A percentile compares a stretch with the other conserved stretches of the same genome.
Conservation (phyloP, 345 rosid species). For the Crucihimalaya himalaica region DNA sequence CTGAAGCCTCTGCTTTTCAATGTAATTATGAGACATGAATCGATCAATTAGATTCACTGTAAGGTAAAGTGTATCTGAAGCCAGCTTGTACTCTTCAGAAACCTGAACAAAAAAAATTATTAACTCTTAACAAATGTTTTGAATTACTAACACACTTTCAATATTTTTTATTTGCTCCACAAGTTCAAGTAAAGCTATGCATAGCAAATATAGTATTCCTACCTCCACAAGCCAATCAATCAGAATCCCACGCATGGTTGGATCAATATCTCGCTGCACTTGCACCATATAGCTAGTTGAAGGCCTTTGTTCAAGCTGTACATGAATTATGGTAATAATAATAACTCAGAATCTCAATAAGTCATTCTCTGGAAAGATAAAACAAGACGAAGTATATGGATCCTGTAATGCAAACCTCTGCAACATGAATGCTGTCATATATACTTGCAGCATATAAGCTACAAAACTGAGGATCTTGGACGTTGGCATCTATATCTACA, state of each 20-base stretch:
- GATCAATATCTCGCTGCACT: conserved; percentile 65
- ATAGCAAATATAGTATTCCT: not conserved
- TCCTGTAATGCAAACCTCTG: conserved; percentile 62
- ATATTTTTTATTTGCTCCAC: not conserved
- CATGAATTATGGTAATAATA: not conserved
- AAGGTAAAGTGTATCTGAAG: conserved; percentile 78
- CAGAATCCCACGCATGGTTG: conserved; percentile 79
- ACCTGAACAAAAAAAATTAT: conserved; percentile 51
- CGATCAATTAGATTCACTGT: conserved; percentile 75
- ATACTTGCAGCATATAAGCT: conserved; percentile 72
- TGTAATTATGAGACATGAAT: conserved; percentile 61
- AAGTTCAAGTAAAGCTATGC: not conserved
- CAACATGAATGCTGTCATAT: conserved; percentile 49
- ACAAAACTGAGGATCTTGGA: conserved; percentile 63
- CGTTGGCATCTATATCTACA: conserved; percentile 65
- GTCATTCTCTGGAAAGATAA: not conserved
- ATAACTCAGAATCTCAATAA: not conserved
- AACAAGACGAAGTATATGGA: conserved; percentile 5
- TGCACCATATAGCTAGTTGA: conserved; percentile 68
- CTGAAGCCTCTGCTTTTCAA: conserved; percentile 71
- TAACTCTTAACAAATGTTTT: not conserved
- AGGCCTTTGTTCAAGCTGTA: conserved; percentile 77
- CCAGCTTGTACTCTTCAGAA: conserved; percentile 81
- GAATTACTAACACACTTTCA: not conserved
- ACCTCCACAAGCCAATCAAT: conserved; percentile 97